Base-by-base conservation (phyloP, 78 protist genomes). In the Bigelowiella natans region DNA sequence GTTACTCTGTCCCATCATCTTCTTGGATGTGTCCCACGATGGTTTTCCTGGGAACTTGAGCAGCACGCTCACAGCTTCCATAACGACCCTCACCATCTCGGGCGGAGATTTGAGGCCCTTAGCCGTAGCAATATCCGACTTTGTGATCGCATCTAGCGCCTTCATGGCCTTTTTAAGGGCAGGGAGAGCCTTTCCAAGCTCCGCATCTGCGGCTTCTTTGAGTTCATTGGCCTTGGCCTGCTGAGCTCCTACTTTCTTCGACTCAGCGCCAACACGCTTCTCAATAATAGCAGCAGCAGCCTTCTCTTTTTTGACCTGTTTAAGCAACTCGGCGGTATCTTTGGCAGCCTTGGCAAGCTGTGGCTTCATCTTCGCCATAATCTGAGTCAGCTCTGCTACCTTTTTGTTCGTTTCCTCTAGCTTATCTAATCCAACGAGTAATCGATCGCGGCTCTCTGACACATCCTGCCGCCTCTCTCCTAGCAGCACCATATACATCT, bases 51-150 rank as follows among this genome's bases (percentile, higher is more conserved):
- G 73, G 73, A 51, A 51, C 18, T 85, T 39, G 39, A 40, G 82
- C 31, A 95, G 38, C 36, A 95, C 92, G 96, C 94, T 93, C 36
- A 96, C 96, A 1, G 96, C 97, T n/a, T 82, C 86, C 90, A 95
- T 38, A 38, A 91, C 94, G 84, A 37, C 86, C 89, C 86, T 87
- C 29, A 97, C 97, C 37, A 7, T 83, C 7, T 39, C 86, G 28
- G 96, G 97, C 34, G 98, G 98, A 37, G 90, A 94, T 30, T 36
- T 18, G 90, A 93, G 93, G 88, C 94, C 92, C 85, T 85, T 64
- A 83, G 95, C 37, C 86, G 95, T 97, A 39, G 92, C 40, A 36
- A 97, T 73, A 30, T 93, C 95, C 38, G 36, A 29, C 91, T 91
- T 92, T 38, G 89, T 86, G 11, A 96, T 90, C 7, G 73, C 2